Conservation (phyloP, 1,284 basidiomycete genomes). For the Macrocystidia cucumis region DNA sequence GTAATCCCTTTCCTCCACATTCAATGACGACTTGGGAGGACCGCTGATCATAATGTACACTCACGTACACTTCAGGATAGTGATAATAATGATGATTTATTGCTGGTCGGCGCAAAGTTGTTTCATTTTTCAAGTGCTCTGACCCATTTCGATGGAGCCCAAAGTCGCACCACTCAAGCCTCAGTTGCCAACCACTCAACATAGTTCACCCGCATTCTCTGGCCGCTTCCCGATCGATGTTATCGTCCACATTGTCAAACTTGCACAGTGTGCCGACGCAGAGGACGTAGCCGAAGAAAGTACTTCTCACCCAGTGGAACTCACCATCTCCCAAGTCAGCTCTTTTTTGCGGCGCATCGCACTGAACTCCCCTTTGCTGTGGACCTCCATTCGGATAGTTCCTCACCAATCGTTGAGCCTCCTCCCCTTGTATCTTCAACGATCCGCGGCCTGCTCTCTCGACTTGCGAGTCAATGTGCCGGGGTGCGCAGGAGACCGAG, state of each 20-base stretch:
- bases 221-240: constrained; percentile 24
- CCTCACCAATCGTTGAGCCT: constrained; percentile 14
- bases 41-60: too few species aligned
- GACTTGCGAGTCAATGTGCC: constrained; percentile 22
- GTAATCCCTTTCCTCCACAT: too few species aligned
- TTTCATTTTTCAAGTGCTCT: too few species aligned
- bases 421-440: constrained; percentile 23
- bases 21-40: too few species aligned
- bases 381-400: constrained; percentile 27
- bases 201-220: too few species aligned
- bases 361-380: constrained; percentile 25
- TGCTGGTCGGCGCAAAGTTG: too few species aligned
- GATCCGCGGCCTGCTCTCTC: constrained; percentile 23
- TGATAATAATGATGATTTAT: too few species aligned
- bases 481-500: constrained; percentile 5
- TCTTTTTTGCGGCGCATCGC: constrained; percentile 28
- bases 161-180: too few species aligned
- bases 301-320: constrained; percentile 22
- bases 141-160: too few species aligned
- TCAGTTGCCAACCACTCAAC: too few species aligned
- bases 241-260: constrained; percentile 20
- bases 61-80: too few species aligned
- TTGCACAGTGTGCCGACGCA: constrained; percentile 14
- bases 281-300: constrained; percentile 8
- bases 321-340: constrained; percentile 29